Percentiles rank a stretch among this genome's conserved stretches.
Conservation (phyloP, 192 early-diverging fungal species). For the Coemansia sp. region DNA sequence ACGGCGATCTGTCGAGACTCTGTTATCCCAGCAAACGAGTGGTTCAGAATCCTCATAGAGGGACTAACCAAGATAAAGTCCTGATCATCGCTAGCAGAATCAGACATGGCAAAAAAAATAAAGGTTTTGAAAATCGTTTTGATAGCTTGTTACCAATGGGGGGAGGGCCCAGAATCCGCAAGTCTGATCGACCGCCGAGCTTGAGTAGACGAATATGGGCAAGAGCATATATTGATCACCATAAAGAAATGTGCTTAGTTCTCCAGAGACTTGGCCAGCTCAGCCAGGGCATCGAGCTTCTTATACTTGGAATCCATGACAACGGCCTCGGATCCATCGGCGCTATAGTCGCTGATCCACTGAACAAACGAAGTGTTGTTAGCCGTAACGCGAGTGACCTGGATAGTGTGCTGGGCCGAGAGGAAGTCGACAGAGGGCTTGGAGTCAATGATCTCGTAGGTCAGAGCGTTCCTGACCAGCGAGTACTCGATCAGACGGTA, state of each 20-base stretch:
- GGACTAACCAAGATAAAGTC: slow-evolving; percentile 20
- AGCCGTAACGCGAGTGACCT: slow-evolving; percentile 47
- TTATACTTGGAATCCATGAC: slow-evolving; percentile 61
- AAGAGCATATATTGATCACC: background rate
- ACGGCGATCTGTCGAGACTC: slow-evolving; percentile 35
- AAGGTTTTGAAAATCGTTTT: background rate
- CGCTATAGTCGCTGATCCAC: slow-evolving; percentile 60
- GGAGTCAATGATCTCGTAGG: slow-evolving; percentile 59
- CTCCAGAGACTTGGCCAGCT: slow-evolving; percentile 52
- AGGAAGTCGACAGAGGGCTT: slow-evolving; percentile 54
- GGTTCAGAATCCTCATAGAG: slow-evolving; percentile 30
- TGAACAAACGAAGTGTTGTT: slow-evolving; percentile 60
- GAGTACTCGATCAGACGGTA: slow-evolving; percentile 58
- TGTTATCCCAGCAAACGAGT: slow-evolving; percentile 42
- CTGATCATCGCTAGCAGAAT: background rate
- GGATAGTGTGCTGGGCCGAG: slow-evolving; percentile 57
- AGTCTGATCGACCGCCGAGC: background rate
- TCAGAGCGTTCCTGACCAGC: slow-evolving; percentile 51
- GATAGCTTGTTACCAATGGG: no score
- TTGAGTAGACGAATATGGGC: background rate
- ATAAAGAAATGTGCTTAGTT: slow-evolving; percentile 10
- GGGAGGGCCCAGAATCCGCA: background rate
- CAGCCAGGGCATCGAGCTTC: slow-evolving; percentile 58
- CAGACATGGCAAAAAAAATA: background rate
- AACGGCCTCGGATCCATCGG: slow-evolving; percentile 48